phyloP scores from a whole-genome alignment of 805 yeast genomes.

The Cephaloascus albidus region DNA sequence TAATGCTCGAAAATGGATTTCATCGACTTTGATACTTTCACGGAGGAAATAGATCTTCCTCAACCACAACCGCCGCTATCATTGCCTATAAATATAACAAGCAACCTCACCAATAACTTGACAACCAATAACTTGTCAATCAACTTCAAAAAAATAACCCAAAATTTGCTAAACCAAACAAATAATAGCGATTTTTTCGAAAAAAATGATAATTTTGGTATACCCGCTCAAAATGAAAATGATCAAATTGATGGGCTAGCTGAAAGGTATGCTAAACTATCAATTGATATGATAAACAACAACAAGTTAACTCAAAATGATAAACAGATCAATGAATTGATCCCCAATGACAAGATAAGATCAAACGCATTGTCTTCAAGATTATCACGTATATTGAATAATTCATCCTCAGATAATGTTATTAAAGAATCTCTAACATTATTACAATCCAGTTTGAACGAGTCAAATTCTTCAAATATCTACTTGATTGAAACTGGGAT shows the following conservation, averaged over 20 bases:
- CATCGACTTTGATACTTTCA: constrained; percentile 26
- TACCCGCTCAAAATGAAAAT: too few species aligned
- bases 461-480: constrained; percentile 6
- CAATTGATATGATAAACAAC: constrained; percentile 28
- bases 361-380: constrained; percentile 20
- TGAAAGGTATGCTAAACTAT: constrained; percentile 37
- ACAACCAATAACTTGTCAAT: constrained; percentile 21
- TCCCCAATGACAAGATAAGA: not conserved
- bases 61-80: constrained; percentile 35
- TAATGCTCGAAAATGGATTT: too few species aligned
- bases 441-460: not conserved
- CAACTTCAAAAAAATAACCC: constrained; percentile 20
- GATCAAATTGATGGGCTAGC: constrained; percentile 13
- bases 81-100: constrained; percentile 15
- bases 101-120: constrained; percentile 21
- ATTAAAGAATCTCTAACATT: constrained; percentile 13
- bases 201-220: too few species aligned
- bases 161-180: constrained; percentile 17
- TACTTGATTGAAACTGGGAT: constrained; percentile 36
- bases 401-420: constrained; percentile 29
- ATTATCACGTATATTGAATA: constrained; percentile 38
- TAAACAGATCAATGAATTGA: not conserved
- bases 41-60: constrained; percentile 18
- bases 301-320: constrained; percentile 3
- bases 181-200: constrained; percentile 3